Conservation (phyloP, 1,284 basidiomycete species). For the Trichosporon sp. region DNA sequence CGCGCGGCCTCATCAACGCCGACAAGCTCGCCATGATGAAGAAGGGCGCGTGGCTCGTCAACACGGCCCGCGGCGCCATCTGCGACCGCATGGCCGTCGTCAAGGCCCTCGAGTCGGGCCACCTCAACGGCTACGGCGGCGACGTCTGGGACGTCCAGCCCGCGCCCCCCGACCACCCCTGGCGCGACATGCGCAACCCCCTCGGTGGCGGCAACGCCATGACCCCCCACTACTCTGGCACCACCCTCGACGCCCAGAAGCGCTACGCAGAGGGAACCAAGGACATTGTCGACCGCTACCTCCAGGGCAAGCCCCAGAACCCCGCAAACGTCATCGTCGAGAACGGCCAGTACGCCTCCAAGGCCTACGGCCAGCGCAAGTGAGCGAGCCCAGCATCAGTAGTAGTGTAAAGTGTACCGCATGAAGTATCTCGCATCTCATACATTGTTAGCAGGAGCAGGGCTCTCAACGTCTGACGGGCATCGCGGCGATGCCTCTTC, state of each 20-base stretch:
- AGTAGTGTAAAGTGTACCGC: background rate
- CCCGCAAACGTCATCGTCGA: slow-evolving; percentile 77
- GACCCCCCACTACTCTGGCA: slow-evolving; percentile 73
- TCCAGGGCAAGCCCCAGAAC: slow-evolving; percentile 64
- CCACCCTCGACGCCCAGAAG: slow-evolving; percentile 84
- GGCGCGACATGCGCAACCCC: slow-evolving; percentile 76
- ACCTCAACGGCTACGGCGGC: slow-evolving; percentile 65
- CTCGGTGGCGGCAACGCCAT: slow-evolving; percentile 70
- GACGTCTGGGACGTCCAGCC: slow-evolving; percentile 78
- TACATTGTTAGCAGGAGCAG: too few species aligned
- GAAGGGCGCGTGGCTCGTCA: slow-evolving; percentile 82
- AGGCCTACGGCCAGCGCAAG: slow-evolving; percentile 23
- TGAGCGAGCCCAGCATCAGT: background rate
- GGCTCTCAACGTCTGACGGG: too few species aligned
- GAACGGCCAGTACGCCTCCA: slow-evolving; percentile 47
- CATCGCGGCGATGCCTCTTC: too few species aligned
- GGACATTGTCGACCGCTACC: slow-evolving; percentile 75
- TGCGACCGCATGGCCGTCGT: slow-evolving; percentile 77
- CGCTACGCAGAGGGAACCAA: slow-evolving; percentile 79
- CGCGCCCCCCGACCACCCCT: slow-evolving; percentile 77
- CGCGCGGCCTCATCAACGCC: slow-evolving; percentile 71
- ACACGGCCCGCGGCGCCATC: slow-evolving; percentile 92
- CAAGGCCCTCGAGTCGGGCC: slow-evolving; percentile 71
- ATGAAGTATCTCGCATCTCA: background rate
- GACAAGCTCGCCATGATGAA: slow-evolving; percentile 86